Percentiles rank a stretch among this genome's conserved stretches.
These are phyloP conservation scores for Colletotrichum tamarilloi DNA, from an alignment of 2,329 filamentous ascomycete genomes.

Conservation along the genomic window DNA sequence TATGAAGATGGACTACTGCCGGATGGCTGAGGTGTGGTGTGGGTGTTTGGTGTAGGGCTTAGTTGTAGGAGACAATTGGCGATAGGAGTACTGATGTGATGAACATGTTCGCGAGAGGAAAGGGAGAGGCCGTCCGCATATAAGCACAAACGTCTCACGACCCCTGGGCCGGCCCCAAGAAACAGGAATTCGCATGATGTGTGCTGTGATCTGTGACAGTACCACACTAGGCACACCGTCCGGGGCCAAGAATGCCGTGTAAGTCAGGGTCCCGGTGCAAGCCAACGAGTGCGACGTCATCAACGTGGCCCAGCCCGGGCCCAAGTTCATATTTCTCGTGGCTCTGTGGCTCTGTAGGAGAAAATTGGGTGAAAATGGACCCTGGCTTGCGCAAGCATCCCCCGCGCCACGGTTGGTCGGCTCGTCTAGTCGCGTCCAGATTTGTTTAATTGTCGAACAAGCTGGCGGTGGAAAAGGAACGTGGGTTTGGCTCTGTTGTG, in stretches of 20 bases:
- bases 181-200: slow-evolving; percentile 29
- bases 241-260: slow-evolving; percentile 26
- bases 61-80: slow-evolving; percentile 2
- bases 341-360: neutral
- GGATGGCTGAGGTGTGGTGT: neutral
- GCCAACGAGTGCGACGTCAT: slow-evolving; percentile 31
- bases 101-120: neutral
- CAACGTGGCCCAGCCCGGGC: slow-evolving; percentile 16
- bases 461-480: slow-evolving; percentile 18
- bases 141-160: slow-evolving; percentile 25
- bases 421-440: neutral
- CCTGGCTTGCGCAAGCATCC: slow-evolving; percentile 21
- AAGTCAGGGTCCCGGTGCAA: slow-evolving; percentile 29
- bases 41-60: neutral
- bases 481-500: slow-evolving; percentile 20
- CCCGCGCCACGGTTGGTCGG: slow-evolving; percentile 27
- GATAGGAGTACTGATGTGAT: slow-evolving; percentile 5
- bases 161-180: slow-evolving; percentile 6
- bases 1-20: slow-evolving; percentile 30
- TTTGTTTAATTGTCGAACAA: slow-evolving; percentile 10
- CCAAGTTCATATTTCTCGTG: neutral
- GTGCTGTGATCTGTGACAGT: slow-evolving; percentile 27
- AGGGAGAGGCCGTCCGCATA: slow-evolving; percentile 31
- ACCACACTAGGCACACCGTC: slow-evolving; percentile 17
- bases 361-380: slow-evolving; percentile 9